These are phyloP conservation scores for Boletus sensibilis DNA, from an alignment of 768 basidiomycete species.

Conservation along the genomic window DNA sequence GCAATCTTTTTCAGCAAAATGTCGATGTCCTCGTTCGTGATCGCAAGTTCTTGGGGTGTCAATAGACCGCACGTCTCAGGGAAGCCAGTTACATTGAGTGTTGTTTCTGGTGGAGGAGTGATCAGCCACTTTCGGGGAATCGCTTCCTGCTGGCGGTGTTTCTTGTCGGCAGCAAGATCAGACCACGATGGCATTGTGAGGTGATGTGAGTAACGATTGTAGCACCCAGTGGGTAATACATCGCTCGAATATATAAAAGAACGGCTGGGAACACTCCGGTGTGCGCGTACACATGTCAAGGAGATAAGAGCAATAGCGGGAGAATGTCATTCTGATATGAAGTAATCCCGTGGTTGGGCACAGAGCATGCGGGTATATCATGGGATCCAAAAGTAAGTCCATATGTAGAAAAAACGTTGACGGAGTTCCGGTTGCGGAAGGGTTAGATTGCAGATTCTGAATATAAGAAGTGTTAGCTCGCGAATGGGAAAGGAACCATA, in stretches of 20 bases:
- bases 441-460: slow-evolving; percentile 2
- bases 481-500: background rate
- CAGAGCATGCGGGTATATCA: background rate
- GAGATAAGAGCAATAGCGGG: slow-evolving; percentile 8
- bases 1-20: slow-evolving; percentile 54
- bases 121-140: slow-evolving; percentile 70
- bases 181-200: slow-evolving; percentile 42
- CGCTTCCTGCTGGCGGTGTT: slow-evolving; percentile 45
- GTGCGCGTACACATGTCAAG: background rate
- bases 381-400: background rate
- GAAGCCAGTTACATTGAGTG: slow-evolving; percentile 52
- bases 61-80: slow-evolving; percentile 60
- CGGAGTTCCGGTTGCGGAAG: background rate
- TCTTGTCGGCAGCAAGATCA: slow-evolving; percentile 54
- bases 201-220: background rate
- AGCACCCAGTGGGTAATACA: background rate
- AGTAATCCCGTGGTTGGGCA: background rate
- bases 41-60: slow-evolving; percentile 52
- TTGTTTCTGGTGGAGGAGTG: slow-evolving; percentile 43
- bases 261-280: slow-evolving; percentile 1
- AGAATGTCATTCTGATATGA: background rate
- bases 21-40: slow-evolving; percentile 50
- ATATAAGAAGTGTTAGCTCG: slow-evolving; percentile 20
- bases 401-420: background rate
- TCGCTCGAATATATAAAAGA: slow-evolving; percentile 7